Base-by-base conservation (phyloP, 306 rosid species). In the Prinsepia uniflora region DNA sequence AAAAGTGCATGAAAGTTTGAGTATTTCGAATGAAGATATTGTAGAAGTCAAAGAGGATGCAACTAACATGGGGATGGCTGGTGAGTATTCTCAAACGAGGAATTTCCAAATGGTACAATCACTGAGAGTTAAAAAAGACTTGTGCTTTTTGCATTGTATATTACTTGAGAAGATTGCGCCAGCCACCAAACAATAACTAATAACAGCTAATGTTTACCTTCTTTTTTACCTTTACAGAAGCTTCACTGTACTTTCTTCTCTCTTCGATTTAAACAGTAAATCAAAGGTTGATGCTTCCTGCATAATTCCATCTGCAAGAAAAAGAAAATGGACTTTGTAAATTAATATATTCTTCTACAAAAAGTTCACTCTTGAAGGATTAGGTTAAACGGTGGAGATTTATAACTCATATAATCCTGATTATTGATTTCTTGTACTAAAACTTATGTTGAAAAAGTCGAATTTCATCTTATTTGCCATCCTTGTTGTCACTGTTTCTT, bases 1-100 rank as follows among this genome's bases (percentile, higher is more conserved):
- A 15, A 20, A 40, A 15, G 68, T 63, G 50, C 55, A 42, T 50
- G 64, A 34, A 55, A 50, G 43, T 39, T 85, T 71, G 87, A 80
- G 78, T 82, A 63, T 39, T 67, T 79, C 44, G 64, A 14, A 36
- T 36, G 78, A 40, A 64, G 47, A 57, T 66, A 61, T 30, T 40
- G 3, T 45, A 22, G 59, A 48, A 81, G 99, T 94, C 99, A 91
- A 94, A 78, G 89, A 73, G 72, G 99, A 79, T 91, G 87, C 96
- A 94, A 89, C 99, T 81, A 94, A 85, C 42, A 75, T 84, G 19
- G 73, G 75, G 69, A 74, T 44, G 89, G 89, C 89, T 82, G 97
- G 88, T 87, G 88, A 84, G 91, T 70, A 70, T 75, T 83, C 81
- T 79, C 20, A 58, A 74, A 72, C 85, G 63, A 72, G 56, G 81